A percentile compares a stretch with the other conserved stretches of the same genome.
Conservation (phyloP, 2,329 filamentous ascomycete genomes). For the Colletotrichum karsti region DNA sequence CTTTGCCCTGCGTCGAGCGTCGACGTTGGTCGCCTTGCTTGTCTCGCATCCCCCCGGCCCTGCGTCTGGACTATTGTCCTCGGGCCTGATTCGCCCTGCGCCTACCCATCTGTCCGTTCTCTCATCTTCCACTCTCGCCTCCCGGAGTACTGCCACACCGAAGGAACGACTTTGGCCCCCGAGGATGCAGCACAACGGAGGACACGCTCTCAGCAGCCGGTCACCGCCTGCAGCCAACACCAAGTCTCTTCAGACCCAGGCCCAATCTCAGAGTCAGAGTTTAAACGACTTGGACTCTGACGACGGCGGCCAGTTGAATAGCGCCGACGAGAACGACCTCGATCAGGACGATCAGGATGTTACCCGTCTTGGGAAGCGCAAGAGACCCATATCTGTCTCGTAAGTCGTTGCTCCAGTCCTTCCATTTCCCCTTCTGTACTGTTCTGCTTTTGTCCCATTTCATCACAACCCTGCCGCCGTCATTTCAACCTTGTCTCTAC, state of each 20-base stretch:
- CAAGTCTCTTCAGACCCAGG: slow-evolving; percentile 12
- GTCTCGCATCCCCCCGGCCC: neutral
- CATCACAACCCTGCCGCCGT: neutral
- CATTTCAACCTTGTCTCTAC: neutral
- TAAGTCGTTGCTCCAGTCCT: slow-evolving; percentile 47
- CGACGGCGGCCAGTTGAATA: slow-evolving; percentile 50
- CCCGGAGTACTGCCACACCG: slow-evolving; percentile 3
- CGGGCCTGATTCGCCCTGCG: slow-evolving; percentile 1
- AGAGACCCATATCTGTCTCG: slow-evolving; percentile 69
- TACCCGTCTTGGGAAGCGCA: slow-evolving; percentile 61
- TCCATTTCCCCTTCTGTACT: slow-evolving; percentile 19
- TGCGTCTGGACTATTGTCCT: neutral
- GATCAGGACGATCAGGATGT: slow-evolving; percentile 55
- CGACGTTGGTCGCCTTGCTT: neutral
- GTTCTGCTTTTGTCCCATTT: slow-evolving; percentile 8
- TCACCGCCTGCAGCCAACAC: slow-evolving; percentile 26
- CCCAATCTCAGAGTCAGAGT: slow-evolving; percentile 3
- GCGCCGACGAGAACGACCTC: slow-evolving; percentile 50
- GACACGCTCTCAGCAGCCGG: slow-evolving; percentile 25
- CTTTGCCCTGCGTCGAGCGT: neutral
- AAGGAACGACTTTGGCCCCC: neutral
- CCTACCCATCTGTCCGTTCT: neutral
- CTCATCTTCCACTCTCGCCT: neutral
- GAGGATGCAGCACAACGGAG: slow-evolving; percentile 33
- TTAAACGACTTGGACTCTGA: slow-evolving; percentile 54